phyloP scores from a whole-genome alignment of 495 filamentous ascomycete species.

The Neurospora sp. region DNA sequence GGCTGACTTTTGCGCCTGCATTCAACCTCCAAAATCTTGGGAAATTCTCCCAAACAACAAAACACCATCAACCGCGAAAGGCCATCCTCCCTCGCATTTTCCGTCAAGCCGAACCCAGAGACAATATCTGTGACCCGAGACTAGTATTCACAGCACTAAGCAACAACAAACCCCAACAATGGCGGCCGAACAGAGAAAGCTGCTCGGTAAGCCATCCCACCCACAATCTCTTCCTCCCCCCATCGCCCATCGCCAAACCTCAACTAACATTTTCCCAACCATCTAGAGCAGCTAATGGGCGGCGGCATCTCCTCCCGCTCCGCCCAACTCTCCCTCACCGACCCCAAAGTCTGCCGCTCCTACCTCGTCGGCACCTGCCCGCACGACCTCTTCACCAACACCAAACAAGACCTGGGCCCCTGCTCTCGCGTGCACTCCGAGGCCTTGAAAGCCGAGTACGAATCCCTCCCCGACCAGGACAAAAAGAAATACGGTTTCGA shows the following conservation, averaged over 20 bases:
- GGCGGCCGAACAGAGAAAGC: slow-evolving; percentile 92
- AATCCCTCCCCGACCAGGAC: slow-evolving; percentile 52
- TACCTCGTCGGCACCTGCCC: slow-evolving; percentile 92
- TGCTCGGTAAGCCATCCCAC: slow-evolving; percentile 89
- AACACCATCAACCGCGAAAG: neutral
- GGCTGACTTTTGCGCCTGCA: slow-evolving; percentile 8
- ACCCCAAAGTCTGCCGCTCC: slow-evolving; percentile 90
- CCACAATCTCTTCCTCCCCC: no score
- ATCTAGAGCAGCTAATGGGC: slow-evolving; percentile 71
- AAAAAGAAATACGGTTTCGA: slow-evolving; percentile 82
- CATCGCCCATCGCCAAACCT: neutral
- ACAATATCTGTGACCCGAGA: neutral
- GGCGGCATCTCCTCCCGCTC: slow-evolving; percentile 58
- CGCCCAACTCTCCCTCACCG: slow-evolving; percentile 75
- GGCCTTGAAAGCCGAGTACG: slow-evolving; percentile 79
- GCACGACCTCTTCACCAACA: slow-evolving; percentile 99
- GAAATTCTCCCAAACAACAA: neutral
- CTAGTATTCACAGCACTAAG: neutral
- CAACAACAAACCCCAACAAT: slow-evolving; percentile 37
- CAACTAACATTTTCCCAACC: slow-evolving; percentile 9
- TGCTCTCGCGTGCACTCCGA: slow-evolving; percentile 90
- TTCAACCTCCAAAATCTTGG: neutral
- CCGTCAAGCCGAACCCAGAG: neutral
- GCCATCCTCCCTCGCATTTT: neutral
- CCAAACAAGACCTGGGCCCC: slow-evolving; percentile 89